phyloP scores from a whole-genome alignment of 2,329 filamentous ascomycete genomes.

The Apiospora phragmitis region DNA sequence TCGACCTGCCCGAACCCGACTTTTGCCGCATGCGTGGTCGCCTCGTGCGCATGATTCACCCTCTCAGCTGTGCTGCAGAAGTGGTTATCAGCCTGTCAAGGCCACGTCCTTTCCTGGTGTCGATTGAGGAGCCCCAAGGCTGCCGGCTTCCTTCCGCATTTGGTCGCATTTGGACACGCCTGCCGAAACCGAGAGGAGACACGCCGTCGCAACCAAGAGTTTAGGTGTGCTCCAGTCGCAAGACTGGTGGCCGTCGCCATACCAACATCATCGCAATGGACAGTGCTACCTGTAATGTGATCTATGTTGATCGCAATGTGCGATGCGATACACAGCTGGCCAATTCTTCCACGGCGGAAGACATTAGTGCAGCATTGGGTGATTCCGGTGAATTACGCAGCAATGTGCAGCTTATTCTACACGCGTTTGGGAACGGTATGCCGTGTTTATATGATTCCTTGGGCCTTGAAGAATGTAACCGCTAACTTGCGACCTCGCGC shows the following conservation, averaged over 20 bases:
- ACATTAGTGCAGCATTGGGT: conserved; percentile 36
- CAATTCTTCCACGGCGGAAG: conserved; percentile 23
- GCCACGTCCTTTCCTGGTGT: conserved; percentile 11
- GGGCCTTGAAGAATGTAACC: background rate
- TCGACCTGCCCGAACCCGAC: background rate
- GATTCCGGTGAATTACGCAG: conserved; percentile 40
- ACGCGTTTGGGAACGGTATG: conserved; percentile 57
- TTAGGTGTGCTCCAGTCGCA: conserved; percentile 11
- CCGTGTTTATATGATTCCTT: conserved; percentile 14
- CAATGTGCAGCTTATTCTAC: conserved; percentile 50
- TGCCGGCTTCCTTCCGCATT: background rate
- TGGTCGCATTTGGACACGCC: conserved; percentile 3
- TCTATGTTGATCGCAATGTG: conserved; percentile 59
- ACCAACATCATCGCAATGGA: conserved; percentile 44
- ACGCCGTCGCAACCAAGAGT: conserved; percentile 1
- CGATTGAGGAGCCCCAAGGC: background rate
- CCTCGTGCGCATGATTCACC: conserved; percentile 23
- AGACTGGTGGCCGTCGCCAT: conserved; percentile 10
- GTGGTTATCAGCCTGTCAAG: conserved; percentile 26
- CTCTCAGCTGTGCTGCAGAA: conserved; percentile 22
- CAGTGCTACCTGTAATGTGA: conserved; percentile 56
- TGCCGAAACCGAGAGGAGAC: background rate
- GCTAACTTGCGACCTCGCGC: conserved; percentile 12
- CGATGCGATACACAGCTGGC: conserved; percentile 45
- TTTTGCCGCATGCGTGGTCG: conserved; percentile 1